phyloP scores from a whole-genome alignment of 1,284 basidiomycete genomes.

The Leucoagaricus sp. region DNA sequence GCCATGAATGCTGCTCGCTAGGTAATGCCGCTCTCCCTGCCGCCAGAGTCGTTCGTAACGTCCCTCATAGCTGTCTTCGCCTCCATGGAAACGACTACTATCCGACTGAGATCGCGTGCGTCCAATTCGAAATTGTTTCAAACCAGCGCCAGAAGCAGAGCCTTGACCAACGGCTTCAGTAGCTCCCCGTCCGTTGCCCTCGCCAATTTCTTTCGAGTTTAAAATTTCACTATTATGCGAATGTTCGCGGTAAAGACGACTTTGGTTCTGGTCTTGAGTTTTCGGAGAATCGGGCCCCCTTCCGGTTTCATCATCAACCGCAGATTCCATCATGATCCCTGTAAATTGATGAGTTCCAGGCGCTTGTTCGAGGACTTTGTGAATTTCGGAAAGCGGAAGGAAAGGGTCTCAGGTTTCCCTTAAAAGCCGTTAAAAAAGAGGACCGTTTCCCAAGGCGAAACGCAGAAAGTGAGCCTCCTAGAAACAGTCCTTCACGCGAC shows the following conservation, averaged over 20 bases:
- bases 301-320: not conserved
- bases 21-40: not conserved
- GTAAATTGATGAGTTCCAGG: not conserved
- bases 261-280: not conserved
- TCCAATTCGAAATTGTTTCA: not conserved
- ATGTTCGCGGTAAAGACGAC: not conserved
- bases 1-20: not conserved
- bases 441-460: not conserved
- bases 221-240: not conserved
- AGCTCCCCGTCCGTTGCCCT: not conserved
- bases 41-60: conserved; percentile 3
- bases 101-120: not conserved
- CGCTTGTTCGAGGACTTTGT: not conserved
- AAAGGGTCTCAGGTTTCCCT: not conserved
- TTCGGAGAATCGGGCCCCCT: not conserved
- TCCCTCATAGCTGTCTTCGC: not conserved
- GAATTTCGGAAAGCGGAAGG: not conserved
- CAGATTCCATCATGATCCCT: not conserved
- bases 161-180: not conserved
- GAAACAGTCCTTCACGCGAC: not conserved
- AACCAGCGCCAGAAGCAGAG: not conserved
- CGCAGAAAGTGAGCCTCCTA: not conserved
- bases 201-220: not conserved
- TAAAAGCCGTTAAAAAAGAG: not conserved
- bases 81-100: not conserved